Base-by-base conservation (phyloP, 352 stramenopile species). In the Phytopythium oedochilum region DNA sequence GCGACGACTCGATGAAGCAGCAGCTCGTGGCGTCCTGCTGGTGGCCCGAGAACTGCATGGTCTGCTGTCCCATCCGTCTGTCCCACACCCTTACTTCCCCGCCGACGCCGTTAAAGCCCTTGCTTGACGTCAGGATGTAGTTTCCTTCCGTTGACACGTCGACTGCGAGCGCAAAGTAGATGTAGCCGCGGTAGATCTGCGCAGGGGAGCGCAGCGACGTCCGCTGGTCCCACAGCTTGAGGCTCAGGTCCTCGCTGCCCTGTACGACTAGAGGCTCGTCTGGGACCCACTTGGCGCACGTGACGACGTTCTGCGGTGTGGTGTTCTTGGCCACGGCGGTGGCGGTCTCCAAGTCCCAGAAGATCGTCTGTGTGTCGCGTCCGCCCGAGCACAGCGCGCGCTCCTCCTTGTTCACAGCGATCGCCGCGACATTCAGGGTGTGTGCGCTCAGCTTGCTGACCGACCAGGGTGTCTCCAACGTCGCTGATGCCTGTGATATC, bases 71-170 rank as follows among this genome's bases (percentile, higher is more conserved):
- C 26, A 56, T 87, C 9, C 86, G 82, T 48, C 83, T 71, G 53
- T 95, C 86, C 86, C 86, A 95, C 3, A 95, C 70, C 53, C 83
- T 73, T 18, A 78, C 69, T 48, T 94, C 86, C 25, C 73, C 80
- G 2, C 86, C 86, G 25, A 95, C 76, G 11, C 83, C 79, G 44
- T 87, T 95, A 55, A 93, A 93, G 0, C 86, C 86, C 60, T 94
- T 95, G 56, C 86, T 95, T 3, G 83, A 91, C 3, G 86, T 94
- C 29, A 93, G 45, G 11, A 95, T 22, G 54, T 91, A 89, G 5
- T 69, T 68, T 4, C 60, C 73, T 26, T 89, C 75, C 12, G 50
- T 5, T 0, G 75, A 74, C 20, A 83, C 55, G 20, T 83, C 76
- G 53, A 95, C 66, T 23, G 78, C 74, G 15, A 93, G 61, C 0